Conservation (phyloP, 805 yeast genomes). For the Cyberlindnera xylosilytica region DNA sequence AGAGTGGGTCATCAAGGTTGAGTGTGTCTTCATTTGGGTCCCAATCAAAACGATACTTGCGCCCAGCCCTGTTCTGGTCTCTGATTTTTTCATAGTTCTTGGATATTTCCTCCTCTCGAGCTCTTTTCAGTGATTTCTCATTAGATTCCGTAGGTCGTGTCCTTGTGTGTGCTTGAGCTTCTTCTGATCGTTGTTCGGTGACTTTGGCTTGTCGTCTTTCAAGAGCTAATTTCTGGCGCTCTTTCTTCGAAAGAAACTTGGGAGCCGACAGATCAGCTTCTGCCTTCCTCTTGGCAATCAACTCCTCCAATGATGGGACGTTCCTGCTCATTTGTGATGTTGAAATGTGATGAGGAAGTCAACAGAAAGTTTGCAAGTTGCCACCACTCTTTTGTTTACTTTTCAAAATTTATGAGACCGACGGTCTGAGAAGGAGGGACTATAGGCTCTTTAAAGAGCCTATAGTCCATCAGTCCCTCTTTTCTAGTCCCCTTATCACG, state of each 20-base stretch:
- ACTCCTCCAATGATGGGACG: slow-evolving; percentile 37
- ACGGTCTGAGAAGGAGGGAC: background rate
- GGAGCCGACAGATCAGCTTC: slow-evolving; percentile 29
- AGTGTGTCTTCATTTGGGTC: slow-evolving; percentile 64
- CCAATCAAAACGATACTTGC: slow-evolving; percentile 69
- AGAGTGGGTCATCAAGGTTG: slow-evolving; percentile 32
- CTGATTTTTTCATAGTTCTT: slow-evolving; percentile 2
- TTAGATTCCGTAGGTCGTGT: background rate
- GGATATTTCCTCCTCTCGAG: background rate
- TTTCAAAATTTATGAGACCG: background rate
- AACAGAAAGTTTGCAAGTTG: too few relatives aligned
- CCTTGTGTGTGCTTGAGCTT: too few relatives aligned
- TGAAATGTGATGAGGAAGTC: background rate
- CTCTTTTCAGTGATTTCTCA: slow-evolving; percentile 2
- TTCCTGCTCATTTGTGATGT: slow-evolving; percentile 11
- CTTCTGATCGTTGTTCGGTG: background rate
- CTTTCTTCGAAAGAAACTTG: slow-evolving; percentile 44
- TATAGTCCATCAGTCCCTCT: too few relatives aligned
- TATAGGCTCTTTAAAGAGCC: background rate
- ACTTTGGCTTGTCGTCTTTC: slow-evolving; percentile 20
- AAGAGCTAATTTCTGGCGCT: slow-evolving; percentile 36
- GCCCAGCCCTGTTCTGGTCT: slow-evolving; percentile 6
- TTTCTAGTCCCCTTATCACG: background rate
- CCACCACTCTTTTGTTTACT: background rate
- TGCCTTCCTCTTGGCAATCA: slow-evolving; percentile 29